Evolutionary conservation across 2,329 filamentous ascomycete genomes (phyloP).

Genomic region (Lachnellula arida): DNA sequence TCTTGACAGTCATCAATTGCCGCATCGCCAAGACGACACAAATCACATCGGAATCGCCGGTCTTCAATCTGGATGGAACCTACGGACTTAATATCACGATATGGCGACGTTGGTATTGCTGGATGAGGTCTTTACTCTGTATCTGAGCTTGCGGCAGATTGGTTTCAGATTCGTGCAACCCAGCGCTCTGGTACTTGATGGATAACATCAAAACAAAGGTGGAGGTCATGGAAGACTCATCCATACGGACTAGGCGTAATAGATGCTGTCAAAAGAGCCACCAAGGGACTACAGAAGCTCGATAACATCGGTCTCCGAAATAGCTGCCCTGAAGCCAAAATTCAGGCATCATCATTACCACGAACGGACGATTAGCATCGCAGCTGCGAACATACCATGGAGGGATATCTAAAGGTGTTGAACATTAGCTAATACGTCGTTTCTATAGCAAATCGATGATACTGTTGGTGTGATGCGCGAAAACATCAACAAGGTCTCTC

Average conservation of each 20-base stretch:
- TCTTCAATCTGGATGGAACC: background rate
- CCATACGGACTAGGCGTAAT: background rate
- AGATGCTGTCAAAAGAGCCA: no score
- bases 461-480: conserved; percentile 93
- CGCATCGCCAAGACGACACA: conserved; percentile 1
- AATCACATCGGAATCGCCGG: conserved; percentile 1
- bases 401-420: background rate
- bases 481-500: conserved; percentile 94
- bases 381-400: background rate
- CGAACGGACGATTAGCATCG: background rate
- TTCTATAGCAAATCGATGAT: conserved; percentile 85
- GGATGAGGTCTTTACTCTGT: conserved; percentile 2
- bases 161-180: conserved; percentile 14
- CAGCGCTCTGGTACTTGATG: background rate
- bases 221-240: background rate
- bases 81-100: conserved; percentile 1
- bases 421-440: conserved; percentile 17
- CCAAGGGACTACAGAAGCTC: background rate
- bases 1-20: background rate
- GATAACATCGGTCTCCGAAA: background rate
- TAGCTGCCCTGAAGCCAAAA: background rate
- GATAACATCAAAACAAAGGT: background rate
- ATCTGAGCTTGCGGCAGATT: conserved; percentile 11
- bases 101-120: background rate
- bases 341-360: background rate